Base-by-base conservation (phyloP, 495 filamentous ascomycete genomes). In the Aspergillus sclerotiicarbonarius region DNA sequence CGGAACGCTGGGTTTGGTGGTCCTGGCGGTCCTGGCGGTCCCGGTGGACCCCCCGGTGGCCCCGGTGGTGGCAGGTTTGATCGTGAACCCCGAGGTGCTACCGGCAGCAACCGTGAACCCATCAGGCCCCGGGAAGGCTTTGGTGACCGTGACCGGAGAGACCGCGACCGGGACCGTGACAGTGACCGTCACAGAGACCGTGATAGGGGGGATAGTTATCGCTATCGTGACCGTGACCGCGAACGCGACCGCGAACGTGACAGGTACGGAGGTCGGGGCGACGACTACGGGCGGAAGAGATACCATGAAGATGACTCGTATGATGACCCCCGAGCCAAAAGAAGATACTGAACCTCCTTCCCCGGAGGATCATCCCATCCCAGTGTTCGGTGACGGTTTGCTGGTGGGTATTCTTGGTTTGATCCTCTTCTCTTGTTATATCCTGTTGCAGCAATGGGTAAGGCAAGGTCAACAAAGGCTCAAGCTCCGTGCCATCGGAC, bases 261-360 rank as follows among this genome's bases (percentile, higher is more conserved):
- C 70, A 80, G 67, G 78, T 71, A 87, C 64, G 85, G 86, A 59
- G 83, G 79, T 61, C 76, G 86, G 45, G 25, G 47, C 29, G 88
- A 91, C 59, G 75, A 83, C 52, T 68, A 72, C 53, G 75, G 76
- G 59, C 76, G 83, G 57, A 88, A 87, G 72, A 78, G 84, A 62
- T 67, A 75, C 59, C 77, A 82, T 68, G 79, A 81, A 50, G 76
- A 77, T 65, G 79, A 84, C 67, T 71, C 82, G 59, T 86, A 90
- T 68, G 89, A 93, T 63, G 90, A 94, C 70, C 84, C 88, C 37
- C 84, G 91, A 55, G 88, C 86, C 67, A 82, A 90, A 66, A 84
- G 89, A 71, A 86, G 90, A 66, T 92, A 92, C 77, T 91, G 79
- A 76, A 53, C 48, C 68, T 71, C 57, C 64, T 35, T 57, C 46